These are phyloP conservation scores for Wolfiporia cocos DNA, from an alignment of 1,284 basidiomycete genomes.

Conservation along the genomic window DNA sequence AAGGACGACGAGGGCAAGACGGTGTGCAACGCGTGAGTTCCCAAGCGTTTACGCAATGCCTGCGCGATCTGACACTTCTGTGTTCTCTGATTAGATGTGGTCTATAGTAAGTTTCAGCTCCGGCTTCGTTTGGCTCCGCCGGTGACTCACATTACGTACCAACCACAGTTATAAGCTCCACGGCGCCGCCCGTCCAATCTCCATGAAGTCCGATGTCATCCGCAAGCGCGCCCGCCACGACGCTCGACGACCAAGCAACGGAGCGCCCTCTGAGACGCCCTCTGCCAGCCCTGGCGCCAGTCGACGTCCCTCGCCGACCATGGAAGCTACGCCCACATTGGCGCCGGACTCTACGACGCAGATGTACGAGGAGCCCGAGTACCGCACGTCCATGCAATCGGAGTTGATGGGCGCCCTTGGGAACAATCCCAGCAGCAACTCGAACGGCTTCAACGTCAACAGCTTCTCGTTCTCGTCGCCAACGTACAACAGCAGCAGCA, in stretches of 20 bases:
- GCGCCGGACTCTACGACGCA: conserved; percentile 60
- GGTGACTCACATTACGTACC: conserved; percentile 7
- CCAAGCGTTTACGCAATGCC: conserved; percentile 2
- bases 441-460: no score
- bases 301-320: conserved; percentile 62
- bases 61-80: not conserved
- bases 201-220: conserved; percentile 83
- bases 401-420: conserved; percentile 66
- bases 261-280: conserved; percentile 51
- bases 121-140: conserved; percentile 2
- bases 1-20: conserved; percentile 91
- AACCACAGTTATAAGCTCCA: conserved; percentile 66
- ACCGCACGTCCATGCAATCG: conserved; percentile 37
- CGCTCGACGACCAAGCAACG: conserved; percentile 45
- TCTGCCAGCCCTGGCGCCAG: conserved; percentile 68
- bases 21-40: conserved; percentile 82
- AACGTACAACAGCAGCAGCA: conserved; percentile 21
- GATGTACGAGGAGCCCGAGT: conserved; percentile 32
- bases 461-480: conserved; percentile 29
- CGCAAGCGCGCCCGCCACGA: conserved; percentile 78
- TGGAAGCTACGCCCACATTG: conserved; percentile 54
- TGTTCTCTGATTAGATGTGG: conserved; percentile 31
- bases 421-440: conserved; percentile 12
- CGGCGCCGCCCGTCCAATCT: conserved; percentile 74
- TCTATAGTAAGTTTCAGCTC: conserved; percentile 40